These are phyloP conservation scores for Russula sp. DNA, from an alignment of 768 basidiomycete species.

Conservation along the genomic window DNA sequence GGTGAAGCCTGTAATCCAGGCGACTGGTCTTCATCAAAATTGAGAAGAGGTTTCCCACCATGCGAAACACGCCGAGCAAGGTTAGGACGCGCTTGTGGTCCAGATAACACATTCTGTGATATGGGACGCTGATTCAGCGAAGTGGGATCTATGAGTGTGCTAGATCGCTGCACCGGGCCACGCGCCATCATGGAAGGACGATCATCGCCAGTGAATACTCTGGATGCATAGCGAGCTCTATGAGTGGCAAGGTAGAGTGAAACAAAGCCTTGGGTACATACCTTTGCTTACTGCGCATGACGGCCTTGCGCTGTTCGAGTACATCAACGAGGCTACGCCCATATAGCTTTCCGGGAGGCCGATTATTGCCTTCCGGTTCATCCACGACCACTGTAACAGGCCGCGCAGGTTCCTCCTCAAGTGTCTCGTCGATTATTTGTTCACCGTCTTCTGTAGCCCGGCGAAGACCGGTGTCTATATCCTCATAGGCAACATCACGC, in stretches of 20 bases:
- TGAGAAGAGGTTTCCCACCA: slow-evolving; percentile 62
- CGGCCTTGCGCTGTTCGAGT: slow-evolving; percentile 76
- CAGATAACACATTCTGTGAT: slow-evolving; percentile 43
- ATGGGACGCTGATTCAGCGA: slow-evolving; percentile 51
- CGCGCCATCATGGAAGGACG: slow-evolving; percentile 94
- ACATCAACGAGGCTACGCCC: slow-evolving; percentile 91
- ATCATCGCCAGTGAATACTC: slow-evolving; percentile 85
- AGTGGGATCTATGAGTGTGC: slow-evolving; percentile 73
- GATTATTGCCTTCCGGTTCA: slow-evolving; percentile 33
- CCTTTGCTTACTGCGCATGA: slow-evolving; percentile 83
- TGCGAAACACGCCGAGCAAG: slow-evolving; percentile 50
- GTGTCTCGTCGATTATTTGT: slow-evolving; percentile 54
- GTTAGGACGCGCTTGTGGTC: slow-evolving; percentile 43
- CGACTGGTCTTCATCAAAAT: slow-evolving; percentile 53
- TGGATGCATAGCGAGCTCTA: slow-evolving; percentile 35
- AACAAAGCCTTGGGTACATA: slow-evolving; percentile 38
- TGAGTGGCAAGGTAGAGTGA: slow-evolving; percentile 7
- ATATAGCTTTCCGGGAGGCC: slow-evolving; percentile 80
- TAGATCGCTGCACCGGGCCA: slow-evolving; percentile 48
- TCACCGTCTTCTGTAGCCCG: slow-evolving; percentile 78
- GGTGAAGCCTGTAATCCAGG: slow-evolving; percentile 36
- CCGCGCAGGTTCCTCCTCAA: slow-evolving; percentile 35
- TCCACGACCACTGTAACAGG: slow-evolving; percentile 36
- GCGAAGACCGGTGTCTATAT: slow-evolving; percentile 59
- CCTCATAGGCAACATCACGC: slow-evolving; percentile 57